These are phyloP conservation scores for Pythium phragmiticola DNA, from an alignment of 352 stramenopile genomes.

Conservation along the genomic window DNA sequence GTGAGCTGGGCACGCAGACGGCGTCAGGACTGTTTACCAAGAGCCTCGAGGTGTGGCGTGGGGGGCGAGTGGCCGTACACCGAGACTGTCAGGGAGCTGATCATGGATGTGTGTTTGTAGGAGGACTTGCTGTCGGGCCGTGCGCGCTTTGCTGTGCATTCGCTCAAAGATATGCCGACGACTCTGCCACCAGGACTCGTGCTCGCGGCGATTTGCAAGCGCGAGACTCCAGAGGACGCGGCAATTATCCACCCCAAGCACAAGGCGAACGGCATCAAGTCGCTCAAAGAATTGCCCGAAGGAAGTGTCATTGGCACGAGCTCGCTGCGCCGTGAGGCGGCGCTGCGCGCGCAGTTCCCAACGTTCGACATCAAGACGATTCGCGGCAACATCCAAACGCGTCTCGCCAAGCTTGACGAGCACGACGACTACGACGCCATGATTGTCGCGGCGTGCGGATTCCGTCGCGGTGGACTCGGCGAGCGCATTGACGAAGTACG, in stretches of 20 bases:
- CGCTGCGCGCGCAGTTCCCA: conserved; percentile 65
- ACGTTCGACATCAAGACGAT: conserved; percentile 83
- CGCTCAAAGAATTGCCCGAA: conserved; percentile 56
- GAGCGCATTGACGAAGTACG: conserved; percentile 68
- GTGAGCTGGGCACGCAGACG: conserved; percentile 66
- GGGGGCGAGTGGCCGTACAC: neutral
- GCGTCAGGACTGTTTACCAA: conserved; percentile 87
- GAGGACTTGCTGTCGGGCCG: conserved; percentile 62
- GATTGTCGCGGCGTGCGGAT: conserved; percentile 82
- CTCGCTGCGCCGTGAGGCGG: conserved; percentile 76
- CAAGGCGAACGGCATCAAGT: conserved; percentile 58
- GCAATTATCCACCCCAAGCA: conserved; percentile 84
- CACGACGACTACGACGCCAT: conserved; percentile 86
- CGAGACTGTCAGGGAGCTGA: neutral
- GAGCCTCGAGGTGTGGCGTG: conserved; percentile 67
- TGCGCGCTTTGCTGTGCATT: conserved; percentile 86
- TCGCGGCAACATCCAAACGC: conserved; percentile 87
- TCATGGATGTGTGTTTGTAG: conserved; percentile 18
- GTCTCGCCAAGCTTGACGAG: conserved; percentile 82
- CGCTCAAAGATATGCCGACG: conserved; percentile 90
- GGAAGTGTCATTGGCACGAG: conserved; percentile 82
- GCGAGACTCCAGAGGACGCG: conserved; percentile 80
- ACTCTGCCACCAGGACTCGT: conserved; percentile 74
- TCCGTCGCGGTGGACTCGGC: conserved; percentile 68
- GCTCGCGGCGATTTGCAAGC: conserved; percentile 78